A percentile compares a stretch with the other conserved stretches of the same genome.
Conservation (phyloP, 1,139 yeast species). For the Scheffersomyces parashehatae region DNA sequence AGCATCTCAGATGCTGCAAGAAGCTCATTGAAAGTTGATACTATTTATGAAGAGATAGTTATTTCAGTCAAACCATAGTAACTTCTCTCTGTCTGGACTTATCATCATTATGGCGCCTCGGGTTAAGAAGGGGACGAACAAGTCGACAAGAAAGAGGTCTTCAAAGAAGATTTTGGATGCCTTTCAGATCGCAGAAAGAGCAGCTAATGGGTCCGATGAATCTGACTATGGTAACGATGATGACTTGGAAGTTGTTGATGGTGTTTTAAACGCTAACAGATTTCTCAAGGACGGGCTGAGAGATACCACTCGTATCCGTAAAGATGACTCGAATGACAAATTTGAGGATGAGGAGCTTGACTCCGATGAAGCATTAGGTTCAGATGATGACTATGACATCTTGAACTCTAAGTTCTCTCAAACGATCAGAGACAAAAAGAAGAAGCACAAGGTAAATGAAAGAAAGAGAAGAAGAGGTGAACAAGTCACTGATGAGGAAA, state of each 20-base stretch:
- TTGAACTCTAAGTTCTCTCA: constrained; percentile 68
- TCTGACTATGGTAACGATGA: constrained; percentile 13
- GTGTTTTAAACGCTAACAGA: constrained; percentile 45
- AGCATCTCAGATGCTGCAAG: background rate
- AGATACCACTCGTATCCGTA: constrained; percentile 11
- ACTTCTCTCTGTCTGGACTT: no score
- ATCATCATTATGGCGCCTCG: background rate
- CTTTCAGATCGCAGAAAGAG: constrained; percentile 48
- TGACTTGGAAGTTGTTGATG: constrained; percentile 33
- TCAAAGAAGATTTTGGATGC: constrained; percentile 44
- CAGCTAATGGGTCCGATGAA: constrained; percentile 22
- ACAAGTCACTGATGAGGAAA: constrained; percentile 16
- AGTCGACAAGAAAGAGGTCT: constrained; percentile 31
- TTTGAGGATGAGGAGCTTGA: constrained; percentile 70
- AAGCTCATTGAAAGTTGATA: no score
- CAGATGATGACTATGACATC: constrained; percentile 73
- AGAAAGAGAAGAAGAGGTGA: constrained; percentile 21
- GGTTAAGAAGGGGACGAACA: constrained; percentile 18
- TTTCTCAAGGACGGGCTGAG: constrained; percentile 21
- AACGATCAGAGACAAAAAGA: constrained; percentile 58
- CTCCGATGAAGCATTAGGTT: constrained; percentile 76
- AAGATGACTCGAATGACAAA: constrained; percentile 30
- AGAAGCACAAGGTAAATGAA: constrained; percentile 31
- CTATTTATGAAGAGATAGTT: no score
- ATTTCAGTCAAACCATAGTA: no score